Evolutionary conservation across 148 eudicot genomes (phyloP).

Genomic region (Camellia lanceoleosa): DNA sequence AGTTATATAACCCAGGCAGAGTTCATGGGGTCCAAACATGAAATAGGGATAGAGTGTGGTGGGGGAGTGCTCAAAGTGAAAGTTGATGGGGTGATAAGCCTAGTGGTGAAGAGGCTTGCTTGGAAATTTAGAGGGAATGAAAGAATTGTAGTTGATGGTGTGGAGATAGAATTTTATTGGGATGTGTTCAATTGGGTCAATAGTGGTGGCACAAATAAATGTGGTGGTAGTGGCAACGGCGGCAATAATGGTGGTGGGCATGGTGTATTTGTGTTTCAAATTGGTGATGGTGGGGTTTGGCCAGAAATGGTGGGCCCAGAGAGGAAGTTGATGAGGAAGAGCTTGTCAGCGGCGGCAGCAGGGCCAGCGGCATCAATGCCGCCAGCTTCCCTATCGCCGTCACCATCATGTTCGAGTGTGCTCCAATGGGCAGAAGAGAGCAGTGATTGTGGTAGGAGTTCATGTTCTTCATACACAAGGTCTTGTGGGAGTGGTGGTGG

Average conservation of each 20-base stretch:
- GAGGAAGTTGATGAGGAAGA: constrained; percentile 54
- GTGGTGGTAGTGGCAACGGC: constrained; percentile 14
- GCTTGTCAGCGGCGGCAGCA: constrained; percentile 20
- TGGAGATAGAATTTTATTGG: constrained; percentile 58
- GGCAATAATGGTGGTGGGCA: constrained; percentile 12
- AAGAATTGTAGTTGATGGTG: constrained; percentile 37
- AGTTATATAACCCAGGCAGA: constrained; percentile 34
- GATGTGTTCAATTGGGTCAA: constrained; percentile 63
- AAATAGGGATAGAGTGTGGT: constrained; percentile 51
- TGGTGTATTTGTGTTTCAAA: constrained; percentile 60
- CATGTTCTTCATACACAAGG: constrained; percentile 50
- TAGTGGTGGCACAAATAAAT: neutral
- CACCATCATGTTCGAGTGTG: constrained; percentile 57
- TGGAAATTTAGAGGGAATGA: constrained; percentile 73
- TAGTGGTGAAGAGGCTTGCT: constrained; percentile 46
- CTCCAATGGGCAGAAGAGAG: constrained; percentile 74
- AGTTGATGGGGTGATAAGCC: constrained; percentile 38
- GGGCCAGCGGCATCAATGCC: neutral
- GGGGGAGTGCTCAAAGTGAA: constrained; percentile 53
- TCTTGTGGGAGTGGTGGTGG: constrained; percentile 46
- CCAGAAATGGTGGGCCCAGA: constrained; percentile 68
- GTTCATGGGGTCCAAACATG: constrained; percentile 38
- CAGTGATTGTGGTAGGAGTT: constrained; percentile 61
- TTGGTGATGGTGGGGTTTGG: constrained; percentile 55
- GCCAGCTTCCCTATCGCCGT: constrained; percentile 32